Base-by-base conservation (phyloP, 129 eudicot genomes). In the Helianthus tuberosus region DNA sequence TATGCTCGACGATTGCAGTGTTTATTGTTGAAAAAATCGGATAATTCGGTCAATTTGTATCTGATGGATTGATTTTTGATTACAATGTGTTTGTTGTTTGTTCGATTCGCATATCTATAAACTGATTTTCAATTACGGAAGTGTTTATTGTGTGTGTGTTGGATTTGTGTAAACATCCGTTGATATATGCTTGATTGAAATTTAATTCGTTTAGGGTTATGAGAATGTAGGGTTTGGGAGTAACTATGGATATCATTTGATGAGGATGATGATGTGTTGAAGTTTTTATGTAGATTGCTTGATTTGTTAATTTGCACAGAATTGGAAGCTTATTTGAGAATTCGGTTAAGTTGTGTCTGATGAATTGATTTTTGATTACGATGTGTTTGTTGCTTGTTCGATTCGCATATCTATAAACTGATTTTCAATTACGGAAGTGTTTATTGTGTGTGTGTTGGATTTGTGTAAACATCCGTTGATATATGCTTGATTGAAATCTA, bases 231-330 rank as follows among this genome's bases (percentile, higher is more conserved):
- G 50, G 12, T 49, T 69, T 12, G 2, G 0, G 54, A 67, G 50
- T 68, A 76, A 76, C 46, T 66, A 36, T 16, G 39, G 73, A 51
- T 35, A 16, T 55, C 27, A 66, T 27, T 75, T 66, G 72, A 66
- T 53, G 74, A 53, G 58, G 80, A 66, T 53, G 15, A 75, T 44
- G 54, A 12, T 13, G 17, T 23, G 72, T 20, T 43, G 4, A 52
- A 4, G 41, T 14, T 72, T 72, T 20, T 59, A 72, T 17, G 25
- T 52, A 52, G 35, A 53, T 20, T 58, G 66, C 36, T 57, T 72
- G 68, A 55, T 59, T 59, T 43, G 38, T 11, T 71, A 25, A 55
- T 55, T 32, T 55, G 20, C 4, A 38, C n/a, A n/a, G 32, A 61
- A 38, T 14, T 61, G 15, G 76, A 47, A 77, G 50, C 35, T 69